Base-by-base conservation (phyloP, 2,329 filamentous ascomycete species). In the Thyridium curvatum region DNA sequence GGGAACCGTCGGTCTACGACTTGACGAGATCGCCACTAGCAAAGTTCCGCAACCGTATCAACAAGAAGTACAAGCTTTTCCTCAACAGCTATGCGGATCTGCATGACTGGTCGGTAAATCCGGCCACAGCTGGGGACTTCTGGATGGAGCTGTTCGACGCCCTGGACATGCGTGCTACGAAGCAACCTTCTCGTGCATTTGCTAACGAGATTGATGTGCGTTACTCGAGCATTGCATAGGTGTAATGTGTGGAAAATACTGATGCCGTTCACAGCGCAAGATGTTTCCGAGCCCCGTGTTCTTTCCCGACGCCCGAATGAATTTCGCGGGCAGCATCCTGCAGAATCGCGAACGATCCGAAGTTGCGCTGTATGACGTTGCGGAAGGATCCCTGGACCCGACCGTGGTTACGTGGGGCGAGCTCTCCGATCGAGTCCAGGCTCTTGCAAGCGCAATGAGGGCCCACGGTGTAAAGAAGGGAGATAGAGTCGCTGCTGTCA, bases 251-350 rank as follows among this genome's bases (percentile, higher is more conserved):
- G n/a, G n/a, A n/a, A n/a, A n/a, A n/a, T n/a, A n/a, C n/a, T n/a
- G n/a, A n/a, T n/a, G n/a, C n/a, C n/a, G n/a, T n/a, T n/a, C n/a
- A n/a, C n/a, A n/a, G n/a, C n/a, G n/a, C n/a, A n/a, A n/a, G n/a
- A n/a, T n/a, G n/a, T n/a, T n/a, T n/a, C n/a, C n/a, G n/a, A n/a
- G n/a, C n/a, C 41, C 41, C 12, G 30, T 4, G 2, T 43, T 43
- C n/a, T 43, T 43, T 28, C 41, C 41, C 12, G 16, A 33, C 28
- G 38, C 29, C 28, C 7, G n/a, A 13, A 18, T 43, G 12, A 43
- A 40, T 32, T 16, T 43, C 13, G 41, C 41, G 28, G 41, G 40
- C 28, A 38, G 32, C 13, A 18, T 43, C n/a, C 41, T 43, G 28
- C 37, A 37, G 14, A 13, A 33, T 8, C 21, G 21, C 21, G 6